Percentiles rank a stretch among this genome's conserved stretches.
Evolutionary conservation across 2,329 filamentous ascomycete species (phyloP).

Genomic region (Ramularia endophylla): DNA sequence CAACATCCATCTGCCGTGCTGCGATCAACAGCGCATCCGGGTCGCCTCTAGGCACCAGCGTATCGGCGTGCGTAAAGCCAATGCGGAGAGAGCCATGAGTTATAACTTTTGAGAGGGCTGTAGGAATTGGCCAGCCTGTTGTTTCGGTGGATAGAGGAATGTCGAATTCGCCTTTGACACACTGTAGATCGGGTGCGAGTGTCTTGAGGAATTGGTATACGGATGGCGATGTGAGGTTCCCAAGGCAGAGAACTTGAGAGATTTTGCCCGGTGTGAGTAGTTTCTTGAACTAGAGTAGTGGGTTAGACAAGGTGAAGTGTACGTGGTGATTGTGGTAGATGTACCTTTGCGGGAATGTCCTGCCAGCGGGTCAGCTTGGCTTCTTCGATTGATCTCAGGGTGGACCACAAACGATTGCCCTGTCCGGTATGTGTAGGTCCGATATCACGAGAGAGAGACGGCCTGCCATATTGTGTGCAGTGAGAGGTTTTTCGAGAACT

Average conservation of each 20-base stretch:
- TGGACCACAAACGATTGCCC: constrained; percentile 56
- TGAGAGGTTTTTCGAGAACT: neutral
- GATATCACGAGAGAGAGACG: constrained; percentile 88
- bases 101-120: constrained; percentile 60
- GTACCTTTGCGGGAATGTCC: constrained; percentile 83
- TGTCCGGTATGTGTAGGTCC: constrained; percentile 89
- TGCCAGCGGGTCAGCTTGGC: constrained; percentile 30
- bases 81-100: constrained; percentile 63
- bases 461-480: constrained; percentile 61
- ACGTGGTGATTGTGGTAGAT: constrained; percentile 13
- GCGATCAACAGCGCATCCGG: constrained; percentile 62
- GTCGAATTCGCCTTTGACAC: constrained; percentile 66
- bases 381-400: neutral
- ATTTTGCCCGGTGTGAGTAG: constrained; percentile 55
- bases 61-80: constrained; percentile 65
- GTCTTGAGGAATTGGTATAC: constrained; percentile 52
- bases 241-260: constrained; percentile 53
- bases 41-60: constrained; percentile 63
- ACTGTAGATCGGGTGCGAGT: constrained; percentile 57
- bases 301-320: constrained; percentile 1
- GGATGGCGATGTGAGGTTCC: constrained; percentile 53
- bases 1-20: constrained; percentile 65
- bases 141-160: constrained; percentile 51
- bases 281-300: constrained; percentile 43
- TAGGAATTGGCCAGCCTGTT: constrained; percentile 29